Percentiles rank a stretch among this genome's conserved stretches.
Conservation (phyloP, 495 filamentous ascomycete genomes). For the Venustampulla echinocandica region DNA sequence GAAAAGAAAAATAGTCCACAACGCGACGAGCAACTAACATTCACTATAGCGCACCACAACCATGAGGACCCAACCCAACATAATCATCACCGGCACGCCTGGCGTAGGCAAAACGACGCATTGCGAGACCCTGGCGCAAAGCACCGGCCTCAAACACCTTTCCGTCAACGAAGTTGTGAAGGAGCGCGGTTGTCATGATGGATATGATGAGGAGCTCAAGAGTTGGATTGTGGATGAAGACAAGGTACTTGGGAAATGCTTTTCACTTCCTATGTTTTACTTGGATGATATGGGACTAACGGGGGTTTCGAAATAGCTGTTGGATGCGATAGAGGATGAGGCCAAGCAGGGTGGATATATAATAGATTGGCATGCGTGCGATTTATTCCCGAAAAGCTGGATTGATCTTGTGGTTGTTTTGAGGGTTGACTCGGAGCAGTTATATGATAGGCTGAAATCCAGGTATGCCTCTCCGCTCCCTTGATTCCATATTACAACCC, state of each 20-base stretch:
- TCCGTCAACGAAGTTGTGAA: conserved; percentile 89
- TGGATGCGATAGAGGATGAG: conserved; percentile 83
- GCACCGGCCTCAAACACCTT: conserved; percentile 68
- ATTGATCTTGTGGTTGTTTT: conserved; percentile 93
- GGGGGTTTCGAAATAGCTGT: too few relatives aligned
- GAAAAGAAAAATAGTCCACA: neutral
- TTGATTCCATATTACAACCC: too few relatives aligned
- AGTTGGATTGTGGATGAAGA: conserved; percentile 96
- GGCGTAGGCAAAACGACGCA: conserved; percentile 93
- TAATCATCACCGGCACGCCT: conserved; percentile 91
- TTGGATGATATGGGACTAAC: neutral
- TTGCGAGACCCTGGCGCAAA: conserved; percentile 66
- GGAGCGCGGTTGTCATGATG: conserved; percentile 70
- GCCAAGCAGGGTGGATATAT: conserved; percentile 74
- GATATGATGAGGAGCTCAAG: conserved; percentile 73
- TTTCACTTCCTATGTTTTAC: too few relatives aligned
- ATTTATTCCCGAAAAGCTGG: conserved; percentile 88
- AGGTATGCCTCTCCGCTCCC: conserved; percentile 37
- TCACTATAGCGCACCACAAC: conserved; percentile 34
- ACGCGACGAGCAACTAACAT: neutral
- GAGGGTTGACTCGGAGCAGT: conserved; percentile 62
- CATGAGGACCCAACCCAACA: conserved; percentile 56
- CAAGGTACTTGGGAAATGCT: conserved; percentile 66
- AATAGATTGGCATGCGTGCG: conserved; percentile 98
- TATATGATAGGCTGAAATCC: conserved; percentile 76